These are phyloP conservation scores for Rauvolfia tetraphylla DNA, from an alignment of 257 asterid species.

Conservation along the genomic window DNA sequence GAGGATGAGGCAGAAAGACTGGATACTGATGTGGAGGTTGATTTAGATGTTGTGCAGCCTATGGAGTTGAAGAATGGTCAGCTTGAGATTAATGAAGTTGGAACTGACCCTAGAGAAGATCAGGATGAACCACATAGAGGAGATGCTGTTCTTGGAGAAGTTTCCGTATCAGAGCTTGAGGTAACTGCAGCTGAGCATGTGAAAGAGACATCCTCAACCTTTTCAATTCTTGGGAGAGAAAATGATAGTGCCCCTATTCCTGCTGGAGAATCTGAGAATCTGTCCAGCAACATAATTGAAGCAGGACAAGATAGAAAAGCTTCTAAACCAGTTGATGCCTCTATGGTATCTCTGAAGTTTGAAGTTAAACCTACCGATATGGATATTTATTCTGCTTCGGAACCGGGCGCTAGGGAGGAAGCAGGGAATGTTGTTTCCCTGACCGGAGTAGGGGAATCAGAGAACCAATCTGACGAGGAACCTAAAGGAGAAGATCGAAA, in stretches of 20 bases:
- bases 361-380: background rate
- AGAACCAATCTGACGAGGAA: slow-evolving; percentile 10
- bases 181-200: background rate
- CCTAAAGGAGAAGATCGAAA: slow-evolving; percentile 18
- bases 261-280: background rate
- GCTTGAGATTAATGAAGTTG: slow-evolving; percentile 4
- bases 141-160: background rate
- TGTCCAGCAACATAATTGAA: slow-evolving; percentile 13
- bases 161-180: slow-evolving; percentile 6
- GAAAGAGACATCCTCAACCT: slow-evolving; percentile 1
- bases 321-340: background rate
- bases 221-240: background rate
- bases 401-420: background rate
- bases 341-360: background rate
- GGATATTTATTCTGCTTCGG: background rate
- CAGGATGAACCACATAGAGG: background rate
- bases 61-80: background rate
- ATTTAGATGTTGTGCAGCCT: slow-evolving; percentile 10
- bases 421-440: slow-evolving; percentile 5
- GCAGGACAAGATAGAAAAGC: slow-evolving; percentile 18
- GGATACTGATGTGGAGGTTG: slow-evolving; percentile 7
- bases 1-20: slow-evolving; percentile 12
- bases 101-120: slow-evolving; percentile 6
- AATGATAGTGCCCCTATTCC: background rate
- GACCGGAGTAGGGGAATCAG: slow-evolving; percentile 1